Base-by-base conservation (phyloP, 495 filamentous ascomycete genomes). In the Aspergillus conjunctus region DNA sequence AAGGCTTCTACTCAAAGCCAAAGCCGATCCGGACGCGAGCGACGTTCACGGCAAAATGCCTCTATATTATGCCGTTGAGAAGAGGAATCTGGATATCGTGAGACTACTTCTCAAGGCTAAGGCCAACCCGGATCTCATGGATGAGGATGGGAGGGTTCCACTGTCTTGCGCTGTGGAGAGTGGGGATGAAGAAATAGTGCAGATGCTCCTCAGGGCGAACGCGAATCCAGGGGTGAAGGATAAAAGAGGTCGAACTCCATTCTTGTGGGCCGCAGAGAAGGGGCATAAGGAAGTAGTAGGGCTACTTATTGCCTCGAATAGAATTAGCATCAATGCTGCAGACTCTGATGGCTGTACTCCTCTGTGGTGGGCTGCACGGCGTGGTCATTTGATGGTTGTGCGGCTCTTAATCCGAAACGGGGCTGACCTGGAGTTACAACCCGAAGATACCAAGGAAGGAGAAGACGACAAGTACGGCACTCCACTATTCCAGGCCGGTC, bases 281-380 rank as follows among this genome's bases (percentile, higher is more conserved):
- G 77, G 73, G 3, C 65, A 78, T 44, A 60, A 65, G 34, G 68
- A 61, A 10, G 59, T 79, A 39, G 82, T 67, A 5, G 63, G 59
- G 34, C 21, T 72, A 50, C 65, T 75, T 30, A 39, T 73, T 8
- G 58, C 56, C 15, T 66, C 64, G 30, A 60, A 59, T 15, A 66
- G 58, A 31, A 67, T 72, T 14, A 56, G 74, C 22, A 49, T 75
- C 15, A 58, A 77, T 41, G 52, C 56, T 1, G 62, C 49, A 8
- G 74, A 80, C 65, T 58, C 64, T n/a, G 51, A 30, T 20, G 72
- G 73, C 14, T 61, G 62, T 30, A 74, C 75, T 14, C 71, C 78
- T 34, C 53, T 79, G 14, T 67, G 52, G 58, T 73, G 65, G 68
- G 76, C 76, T 56, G 67, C 72, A 22, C 58, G 61, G 7, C 63